Percentiles rank a stretch among this genome's conserved stretches.
phyloP scores from a whole-genome alignment of 495 filamentous ascomycete species.

The Neurospora pannonica region DNA sequence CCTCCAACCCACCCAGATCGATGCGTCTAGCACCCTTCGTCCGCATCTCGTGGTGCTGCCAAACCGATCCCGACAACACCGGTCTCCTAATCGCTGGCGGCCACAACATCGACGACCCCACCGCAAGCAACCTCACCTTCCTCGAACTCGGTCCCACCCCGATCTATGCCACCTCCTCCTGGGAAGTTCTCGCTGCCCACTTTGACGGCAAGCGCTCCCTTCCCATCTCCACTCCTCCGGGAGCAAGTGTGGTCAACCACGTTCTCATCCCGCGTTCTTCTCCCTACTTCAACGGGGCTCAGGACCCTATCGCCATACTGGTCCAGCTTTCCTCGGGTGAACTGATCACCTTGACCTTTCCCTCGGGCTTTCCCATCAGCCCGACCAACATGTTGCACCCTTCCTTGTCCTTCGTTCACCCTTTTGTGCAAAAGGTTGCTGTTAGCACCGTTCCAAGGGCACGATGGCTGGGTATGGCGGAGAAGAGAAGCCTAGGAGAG shows the following conservation, averaged over 20 bases:
- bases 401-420: constrained; percentile 74
- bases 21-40: constrained; percentile 53
- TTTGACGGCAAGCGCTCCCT: constrained; percentile 61
- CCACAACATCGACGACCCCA: constrained; percentile 46
- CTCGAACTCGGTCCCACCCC: constrained; percentile 84
- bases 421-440: constrained; percentile 63
- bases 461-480: constrained; percentile 80
- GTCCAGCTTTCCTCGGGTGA: constrained; percentile 77
- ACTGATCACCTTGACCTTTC: constrained; percentile 79
- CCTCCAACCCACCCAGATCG: constrained; percentile 25
- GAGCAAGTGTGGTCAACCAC: constrained; percentile 71
- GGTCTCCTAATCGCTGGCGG: constrained; percentile 82
- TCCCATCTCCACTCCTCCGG: constrained; percentile 68
- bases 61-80: constrained; percentile 78
- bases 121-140: constrained; percentile 67
- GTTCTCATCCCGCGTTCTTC: constrained; percentile 70
- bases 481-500: constrained; percentile 63
- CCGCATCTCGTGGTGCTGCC: constrained; percentile 77
- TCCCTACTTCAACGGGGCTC: constrained; percentile 76
- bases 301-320: constrained; percentile 82
- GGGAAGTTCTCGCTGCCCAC: constrained; percentile 69
- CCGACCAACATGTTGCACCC: constrained; percentile 86
- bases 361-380: constrained; percentile 78
- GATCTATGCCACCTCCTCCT: constrained; percentile 80
- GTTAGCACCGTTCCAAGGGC: constrained; percentile 65